Evolutionary conservation across 2,329 filamentous ascomycete species (phyloP), one percentile per base, ranked within the genome.

Genomic region (Parascedosporium putredinis): DNA sequence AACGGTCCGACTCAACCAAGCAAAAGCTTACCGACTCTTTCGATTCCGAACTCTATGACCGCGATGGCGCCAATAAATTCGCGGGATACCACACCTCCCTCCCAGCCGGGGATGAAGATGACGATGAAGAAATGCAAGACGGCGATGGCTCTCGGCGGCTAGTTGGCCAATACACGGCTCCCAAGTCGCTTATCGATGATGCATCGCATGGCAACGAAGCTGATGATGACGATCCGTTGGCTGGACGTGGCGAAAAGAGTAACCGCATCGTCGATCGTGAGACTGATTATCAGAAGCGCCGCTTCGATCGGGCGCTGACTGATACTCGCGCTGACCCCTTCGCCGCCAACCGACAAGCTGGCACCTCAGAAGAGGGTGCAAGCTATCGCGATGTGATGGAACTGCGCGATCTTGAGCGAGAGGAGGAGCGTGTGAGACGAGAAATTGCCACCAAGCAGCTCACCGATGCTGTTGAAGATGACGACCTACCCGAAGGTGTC

Each of bases 211-310:
- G 90, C 50, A 75, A 77, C 54, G 90, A 87, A 40, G 88, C 91
- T 23, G 91, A 95, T 64, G 91, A 96, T 68, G 88, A 91, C 52
- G 94, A 98, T 60, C 84, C 91, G 5, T 74, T 98, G 54, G 76
- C 89, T 47, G 86, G 85, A 42, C 81, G 84, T 57, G 78, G 79
- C 57, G 93, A 97, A 72, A 87, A 91, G 69, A 87, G 88, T 64
- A 89, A 86, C 51, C 84, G 91, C 59, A 97, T 98, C 62, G 76
- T 84, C 53, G 91, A 94, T 63, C 85, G 93, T 60, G 91, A 97
- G 72, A 94, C 89, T 55, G 91, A 97, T 62, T 98, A 98, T 64
- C 94, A 98, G 69, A 95, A 95, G 70, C 87, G 90, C 56, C 83
- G 90, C 52, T 94, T 95, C 66, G 84, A 95, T 64, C 88, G 93